Conservation (phyloP, 495 filamentous ascomycete species). For the Extremus antarcticus region DNA sequence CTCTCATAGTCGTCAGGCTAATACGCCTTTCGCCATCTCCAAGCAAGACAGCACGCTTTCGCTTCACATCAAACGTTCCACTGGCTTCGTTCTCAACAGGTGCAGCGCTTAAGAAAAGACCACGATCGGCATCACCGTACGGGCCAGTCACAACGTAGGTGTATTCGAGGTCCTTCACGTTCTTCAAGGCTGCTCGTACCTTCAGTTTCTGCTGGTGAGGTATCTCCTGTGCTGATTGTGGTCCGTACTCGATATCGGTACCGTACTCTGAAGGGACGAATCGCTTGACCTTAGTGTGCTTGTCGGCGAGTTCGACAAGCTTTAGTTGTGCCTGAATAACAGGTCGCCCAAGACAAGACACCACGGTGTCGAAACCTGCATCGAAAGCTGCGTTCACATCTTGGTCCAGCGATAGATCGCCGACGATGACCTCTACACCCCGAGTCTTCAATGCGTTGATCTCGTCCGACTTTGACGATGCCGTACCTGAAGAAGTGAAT, state of each 20-base stretch:
- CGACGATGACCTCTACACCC: constrained; percentile 29
- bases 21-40: constrained; percentile 45
- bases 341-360: constrained; percentile 53
- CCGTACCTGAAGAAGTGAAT: constrained; percentile 50
- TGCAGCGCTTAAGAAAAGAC: constrained; percentile 40
- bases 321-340: constrained; percentile 47
- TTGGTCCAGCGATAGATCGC: constrained; percentile 41
- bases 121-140: constrained; percentile 41
- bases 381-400: constrained; percentile 7
- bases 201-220: constrained; percentile 62
- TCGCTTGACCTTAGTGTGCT: constrained; percentile 44
- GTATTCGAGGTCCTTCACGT: constrained; percentile 43
- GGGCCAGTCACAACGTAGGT: constrained; percentile 63
- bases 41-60: constrained; percentile 47
- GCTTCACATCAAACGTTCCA: constrained; percentile 42
- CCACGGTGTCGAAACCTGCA: constrained; percentile 46
- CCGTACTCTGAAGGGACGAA: constrained; percentile 67
- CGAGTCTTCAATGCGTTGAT: constrained; percentile 3
- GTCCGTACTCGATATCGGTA: constrained; percentile 59
- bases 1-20: constrained; percentile 55
- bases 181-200: constrained; percentile 47
- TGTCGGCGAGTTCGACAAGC: constrained; percentile 47
- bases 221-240: constrained; percentile 47
- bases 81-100: constrained; percentile 29
- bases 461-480: constrained; percentile 29